Evolutionary conservation across 495 filamentous ascomycete genomes (phyloP), one percentile per base, ranked within the genome.

Genomic region (Oidiodendron maius): DNA sequence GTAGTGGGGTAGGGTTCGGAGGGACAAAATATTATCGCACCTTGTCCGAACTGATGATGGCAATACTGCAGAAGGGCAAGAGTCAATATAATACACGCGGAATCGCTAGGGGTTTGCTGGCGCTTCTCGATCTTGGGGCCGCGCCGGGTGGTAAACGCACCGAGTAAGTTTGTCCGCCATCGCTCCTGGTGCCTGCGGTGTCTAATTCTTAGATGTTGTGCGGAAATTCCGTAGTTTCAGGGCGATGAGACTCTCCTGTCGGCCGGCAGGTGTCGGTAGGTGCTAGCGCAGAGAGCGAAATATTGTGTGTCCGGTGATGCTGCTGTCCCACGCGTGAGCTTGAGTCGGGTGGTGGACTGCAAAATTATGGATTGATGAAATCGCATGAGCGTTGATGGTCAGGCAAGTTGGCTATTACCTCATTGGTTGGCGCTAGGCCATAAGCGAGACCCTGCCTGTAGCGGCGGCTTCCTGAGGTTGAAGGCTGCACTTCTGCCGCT

Each of bases 11-110:
- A 51, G 22, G 16, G 44, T 53, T 42, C 39, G 38, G 48, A 23
- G 22, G 3, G 17, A 24, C 40, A 37, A 15, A 12, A 16, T n/a
- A n/a, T n/a, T n/a, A n/a, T 42, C 46, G 46, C 41, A 93, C 90
- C 83, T 97, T 96, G 81, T 99, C 93, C 64, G 75, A 82, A 66
- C 86, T 95, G 71, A 99, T 86, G 68, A 98, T 97, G 53, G 93
- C 93, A 73, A 98, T 87, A 81, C 93, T 96, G 61, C 59, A 22
- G 0, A 46, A 40, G 9, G 21, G 46, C 35, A 48, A 43, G 5
- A 44, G 36, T 53, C 23, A 56, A 36, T 40, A 40, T 13, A 40
- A 40, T 21, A 15, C 37, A 40, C 1, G n/a, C n/a, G 16, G 20
- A 21, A 2, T 1, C 10, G 20, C 37, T 10, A 40, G n/a, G 20